phyloP scores from a whole-genome alignment of 306 rosid genomes.

The Spatholobus suberectus region DNA sequence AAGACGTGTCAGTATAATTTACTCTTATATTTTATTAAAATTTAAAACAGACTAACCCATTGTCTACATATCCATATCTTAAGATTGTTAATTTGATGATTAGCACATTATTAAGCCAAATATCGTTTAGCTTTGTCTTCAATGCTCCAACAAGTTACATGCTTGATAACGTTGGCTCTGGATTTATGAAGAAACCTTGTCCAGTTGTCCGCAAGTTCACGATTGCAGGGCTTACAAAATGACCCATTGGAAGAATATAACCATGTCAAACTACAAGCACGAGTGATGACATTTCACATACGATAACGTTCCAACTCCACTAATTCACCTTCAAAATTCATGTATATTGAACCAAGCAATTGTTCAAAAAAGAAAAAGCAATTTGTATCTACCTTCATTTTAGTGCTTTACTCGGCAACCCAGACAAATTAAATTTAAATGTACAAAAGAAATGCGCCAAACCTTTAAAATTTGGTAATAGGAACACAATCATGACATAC shows the following conservation, averaged over 20 bases:
- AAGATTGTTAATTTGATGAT: neutral
- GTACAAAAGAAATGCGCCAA: constrained; percentile 58
- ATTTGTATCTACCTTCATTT: constrained; percentile 29
- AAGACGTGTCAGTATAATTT: no score
- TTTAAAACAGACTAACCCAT: neutral
- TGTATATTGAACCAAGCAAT: constrained; percentile 16
- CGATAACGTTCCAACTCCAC: neutral
- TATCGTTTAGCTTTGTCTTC: neutral
- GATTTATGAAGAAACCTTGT: neutral
- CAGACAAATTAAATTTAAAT: constrained; percentile 56
- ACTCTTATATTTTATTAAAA: neutral
- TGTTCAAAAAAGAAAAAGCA: neutral
- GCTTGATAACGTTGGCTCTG: neutral
- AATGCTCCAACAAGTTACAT: neutral
- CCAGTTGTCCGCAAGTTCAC: neutral
- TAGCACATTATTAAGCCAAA: neutral
- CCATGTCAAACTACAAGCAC: neutral
- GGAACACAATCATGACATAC: constrained; percentile 41
- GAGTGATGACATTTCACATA: neutral
- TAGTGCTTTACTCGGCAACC: constrained; percentile 48
- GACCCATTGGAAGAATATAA: neutral
- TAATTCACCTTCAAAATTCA: neutral
- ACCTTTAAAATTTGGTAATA: constrained; percentile 60
- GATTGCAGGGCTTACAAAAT: neutral
- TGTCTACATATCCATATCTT: neutral